Base-by-base conservation (phyloP, 345 rosid species). In the Acer yangbiense region DNA sequence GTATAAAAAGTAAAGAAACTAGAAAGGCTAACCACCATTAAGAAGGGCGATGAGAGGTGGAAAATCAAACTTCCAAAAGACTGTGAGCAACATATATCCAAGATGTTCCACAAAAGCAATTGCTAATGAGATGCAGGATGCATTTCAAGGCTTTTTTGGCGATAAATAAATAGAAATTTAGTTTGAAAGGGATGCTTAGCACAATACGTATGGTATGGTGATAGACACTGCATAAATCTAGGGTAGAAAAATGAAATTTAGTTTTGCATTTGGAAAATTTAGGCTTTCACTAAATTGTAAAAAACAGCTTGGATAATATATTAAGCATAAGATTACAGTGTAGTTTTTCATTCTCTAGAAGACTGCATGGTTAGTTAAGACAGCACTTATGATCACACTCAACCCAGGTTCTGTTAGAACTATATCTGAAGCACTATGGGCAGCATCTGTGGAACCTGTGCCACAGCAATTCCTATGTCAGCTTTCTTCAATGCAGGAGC, bases 161-260 rank as follows among this genome's bases (percentile, higher is more conserved):
- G 39, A 7, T 32, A n/a, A 73, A 63, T 74, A 35, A 35, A 41
- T 35, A 76, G 4, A 63, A 61, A 58, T 61, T 39, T 4, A 44
- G 78, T 61, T 73, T 23, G 29, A 44, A n/a, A 66, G 68, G 66
- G 70, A 77, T 69, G 27, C 89, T 88, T 82, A 90, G 88, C 84
- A 85, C 88, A 75, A 90, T 83, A 87, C 89, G 91, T 1, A 90
- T 85, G 11, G 91, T 1, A 90, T 85, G 11, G 91, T 87, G 82
- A 90, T 88, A 58, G 91, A 90, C 61, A 90, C 93, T 10, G 93
- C 91, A 80, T 87, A 90, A 41, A 90, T 87, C 93, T 89, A 86
- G 35, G 61, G n/a, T 75, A 50, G 23, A 65, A 68, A 78, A 67
- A 52, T 46, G 29, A 23, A 32, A 32, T 27, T 29, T 69, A 55